Base-by-base conservation (phyloP, 108 stramenopile species). In the Nitzschia putrida region DNA sequence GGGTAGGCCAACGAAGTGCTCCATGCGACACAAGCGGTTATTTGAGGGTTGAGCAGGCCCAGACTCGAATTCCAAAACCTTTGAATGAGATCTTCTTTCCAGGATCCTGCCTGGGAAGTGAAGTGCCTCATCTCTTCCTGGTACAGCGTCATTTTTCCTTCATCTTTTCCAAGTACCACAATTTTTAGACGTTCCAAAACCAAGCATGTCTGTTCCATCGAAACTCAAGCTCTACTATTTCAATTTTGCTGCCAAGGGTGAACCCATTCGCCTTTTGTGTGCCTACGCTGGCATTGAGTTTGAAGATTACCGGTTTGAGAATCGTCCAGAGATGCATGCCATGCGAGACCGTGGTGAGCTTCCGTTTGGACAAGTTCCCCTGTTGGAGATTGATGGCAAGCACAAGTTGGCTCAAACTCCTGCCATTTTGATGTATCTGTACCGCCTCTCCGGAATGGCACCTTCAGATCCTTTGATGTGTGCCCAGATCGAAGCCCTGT, bases 371-470 rank as follows among this genome's bases (percentile, higher is more conserved):
- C 79, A 80, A 64, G 72, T 74, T 9, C 79, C 79, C 12, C 59
- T 80, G 69, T 43, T 80, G 49, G 73, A 80, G 52, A 61, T 80
- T 25, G 79, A 80, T 66, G 79, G 73, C 6, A 80, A 74, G 23
- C 61, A 66, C 18, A 16, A 47, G 4, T 29, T 80, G 21, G 57
- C 68, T 25, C 79, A 80, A 43, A 40, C 52, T n/a, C 10, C 16
- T n/a, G 68, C 79, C 23, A 80, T 80, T 34, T 29, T 80, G 68
- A 34, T 73, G 44, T 80, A 80, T 34, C 68, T 80, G 21, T 68
- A 57, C 41, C 70, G 71, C 20, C 12, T 74, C 8, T 22, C 51
- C 0, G 73, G 73, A 6, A 41, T 74, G 9, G 74, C 66, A 40
- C 79, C 79, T 8, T 41, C 43, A 0, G 69, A 74, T 57, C 72